Base-by-base conservation (phyloP, 805 yeast genomes). In the Wickerhamomyces xylosicus region DNA sequence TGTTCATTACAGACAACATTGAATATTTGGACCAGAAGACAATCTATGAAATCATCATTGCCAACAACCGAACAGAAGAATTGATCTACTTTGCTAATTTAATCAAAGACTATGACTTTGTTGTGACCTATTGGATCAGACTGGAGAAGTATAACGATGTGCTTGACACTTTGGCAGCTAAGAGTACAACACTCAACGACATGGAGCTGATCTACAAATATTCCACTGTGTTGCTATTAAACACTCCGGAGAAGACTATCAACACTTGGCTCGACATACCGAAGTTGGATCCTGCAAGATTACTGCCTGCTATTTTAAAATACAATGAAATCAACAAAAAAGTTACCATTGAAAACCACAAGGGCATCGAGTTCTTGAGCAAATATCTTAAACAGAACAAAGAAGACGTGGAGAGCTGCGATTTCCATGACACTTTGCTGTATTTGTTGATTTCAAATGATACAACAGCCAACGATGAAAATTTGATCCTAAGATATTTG, bases 101-200 rank as follows among this genome's bases (percentile, higher is more conserved):
- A 16, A 69, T 81, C 7, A 66, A 73, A 34, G 95, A 92, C 54
- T 74, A 69, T 52, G 75, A 74, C 34, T 83, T 71, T 56, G 80
- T 86, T 2, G 56, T 89, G 22, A 65, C 76, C 6, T 77, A 80
- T 56, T 76, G 87, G 72, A 68, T 89, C 11, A 72, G 77, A 37
- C 55, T 67, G 20, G 81, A 79, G 44, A 71, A 78, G 43, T 92
- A 96, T 95, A 56, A 63, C 13, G 79, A 79, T 41, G 82, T 95
- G 0, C 56, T 85, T 37, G 72, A 72, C 38, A 71, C 77, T 0
- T 49, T 75, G n/a, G n/a, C n/a, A n/a, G n/a, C n/a, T n/a, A n/a
- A n/a, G n/a, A n/a, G n/a, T 13, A 62, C 66, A 31, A 65, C 72
- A 33, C 69, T 69, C 39, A 67, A 69, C 32, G 69, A 71, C 32